phyloP scores from a whole-genome alignment of 139 green algal species.

The Chlorella sp. region DNA sequence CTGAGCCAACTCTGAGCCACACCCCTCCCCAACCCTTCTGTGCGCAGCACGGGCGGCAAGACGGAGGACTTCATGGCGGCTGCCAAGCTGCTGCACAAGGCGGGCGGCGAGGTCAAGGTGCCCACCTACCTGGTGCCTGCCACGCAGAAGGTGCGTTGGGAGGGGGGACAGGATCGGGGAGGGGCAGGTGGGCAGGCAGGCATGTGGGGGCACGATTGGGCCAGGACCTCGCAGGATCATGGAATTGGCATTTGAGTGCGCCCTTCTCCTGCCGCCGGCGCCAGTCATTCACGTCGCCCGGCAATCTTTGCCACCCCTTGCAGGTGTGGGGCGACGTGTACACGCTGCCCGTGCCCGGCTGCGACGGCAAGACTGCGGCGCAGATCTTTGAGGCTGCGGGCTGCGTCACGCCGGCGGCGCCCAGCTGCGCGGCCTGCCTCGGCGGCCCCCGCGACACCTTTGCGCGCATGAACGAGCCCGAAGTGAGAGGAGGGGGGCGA shows the following conservation, averaged over 20 bases:
- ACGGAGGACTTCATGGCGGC: constrained; percentile 95
- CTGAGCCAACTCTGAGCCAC: no score
- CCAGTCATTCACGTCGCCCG: no score
- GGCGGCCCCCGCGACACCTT: constrained; percentile 95
- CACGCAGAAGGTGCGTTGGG: constrained; percentile 85
- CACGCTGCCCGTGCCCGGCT: constrained; percentile 87
- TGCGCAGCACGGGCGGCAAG: constrained; percentile 83
- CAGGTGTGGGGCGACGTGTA: constrained; percentile 97
- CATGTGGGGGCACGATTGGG: not conserved
- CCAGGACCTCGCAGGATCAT: no score
- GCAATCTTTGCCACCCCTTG: not conserved
- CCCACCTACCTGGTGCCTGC: constrained; percentile 96
- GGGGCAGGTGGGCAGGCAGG: not conserved
- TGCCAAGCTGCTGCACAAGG: constrained; percentile 88
- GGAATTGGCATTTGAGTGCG: no score
- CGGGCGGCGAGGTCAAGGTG: constrained; percentile 87
- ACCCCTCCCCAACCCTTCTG: no score
- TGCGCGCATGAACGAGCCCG: constrained; percentile 95
- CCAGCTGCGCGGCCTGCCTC: constrained; percentile 93
- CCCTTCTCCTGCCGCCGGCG: no score
- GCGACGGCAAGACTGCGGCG: constrained; percentile 92
- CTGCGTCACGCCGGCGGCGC: constrained; percentile 86
- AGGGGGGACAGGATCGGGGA: not conserved
- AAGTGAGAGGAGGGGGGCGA: constrained; percentile 44
- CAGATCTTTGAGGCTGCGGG: constrained; percentile 95